A percentile compares a stretch with the other conserved stretches of the same genome.
phyloP scores from a whole-genome alignment of 352 stramenopile species.

The Pythium phragmitis region DNA sequence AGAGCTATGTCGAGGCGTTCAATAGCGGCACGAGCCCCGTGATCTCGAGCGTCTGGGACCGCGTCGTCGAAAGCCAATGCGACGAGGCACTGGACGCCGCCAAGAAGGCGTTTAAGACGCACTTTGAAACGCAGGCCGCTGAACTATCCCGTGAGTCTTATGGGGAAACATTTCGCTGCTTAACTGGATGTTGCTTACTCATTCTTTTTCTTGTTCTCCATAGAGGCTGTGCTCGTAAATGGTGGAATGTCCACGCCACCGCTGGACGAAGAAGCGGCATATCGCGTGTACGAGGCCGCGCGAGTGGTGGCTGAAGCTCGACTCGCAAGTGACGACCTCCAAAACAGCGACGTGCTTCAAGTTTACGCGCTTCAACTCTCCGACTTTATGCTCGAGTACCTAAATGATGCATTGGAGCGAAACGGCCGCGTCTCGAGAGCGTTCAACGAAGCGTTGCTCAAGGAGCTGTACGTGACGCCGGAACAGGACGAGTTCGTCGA shows the following conservation, averaged over 20 bases:
- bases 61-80: constrained; percentile 72
- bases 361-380: constrained; percentile 47
- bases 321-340: constrained; percentile 41
- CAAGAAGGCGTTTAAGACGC: constrained; percentile 42
- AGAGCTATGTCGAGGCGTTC: constrained; percentile 83
- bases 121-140: constrained; percentile 32
- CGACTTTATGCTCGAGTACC: constrained; percentile 41
- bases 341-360: constrained; percentile 38
- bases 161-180: not conserved
- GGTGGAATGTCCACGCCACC: constrained; percentile 23
- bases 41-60: constrained; percentile 82
- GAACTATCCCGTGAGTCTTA: constrained; percentile 38
- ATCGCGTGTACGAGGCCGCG: constrained; percentile 37
- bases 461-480: constrained; percentile 36
- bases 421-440: constrained; percentile 38
- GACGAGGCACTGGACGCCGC: constrained; percentile 57
- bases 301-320: constrained; percentile 32
- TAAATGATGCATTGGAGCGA: constrained; percentile 32
- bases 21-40: constrained; percentile 81
- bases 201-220: not conserved
- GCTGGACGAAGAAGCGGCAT: constrained; percentile 40
- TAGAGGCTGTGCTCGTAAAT: constrained; percentile 38
- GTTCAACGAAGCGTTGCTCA: constrained; percentile 51
- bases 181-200: constrained; percentile 10
- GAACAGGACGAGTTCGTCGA: constrained; percentile 29